Evolutionary conservation across 1,284 basidiomycete genomes (phyloP).

Genomic region (Apiotrichum porosum): DNA sequence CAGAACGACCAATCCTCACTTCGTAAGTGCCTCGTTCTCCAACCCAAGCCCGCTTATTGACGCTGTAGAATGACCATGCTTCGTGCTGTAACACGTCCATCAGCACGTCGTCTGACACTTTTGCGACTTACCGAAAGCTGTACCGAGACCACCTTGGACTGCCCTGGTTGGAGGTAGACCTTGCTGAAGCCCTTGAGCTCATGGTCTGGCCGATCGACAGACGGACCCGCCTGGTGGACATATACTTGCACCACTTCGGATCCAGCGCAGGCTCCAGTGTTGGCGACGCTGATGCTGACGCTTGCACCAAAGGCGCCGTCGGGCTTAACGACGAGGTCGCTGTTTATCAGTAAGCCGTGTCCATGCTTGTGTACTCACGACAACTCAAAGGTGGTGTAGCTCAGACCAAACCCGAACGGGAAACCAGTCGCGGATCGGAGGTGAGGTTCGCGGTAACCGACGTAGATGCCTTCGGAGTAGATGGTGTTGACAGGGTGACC

Average conservation of each 20-base stretch:
- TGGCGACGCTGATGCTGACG: constrained; percentile 29
- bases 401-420: constrained; percentile 54
- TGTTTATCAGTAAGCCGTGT: background rate
- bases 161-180: constrained; percentile 34
- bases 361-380: too few species aligned
- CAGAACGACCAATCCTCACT: constrained; percentile 21
- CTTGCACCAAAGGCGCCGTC: constrained; percentile 11
- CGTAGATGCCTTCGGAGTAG: constrained; percentile 17
- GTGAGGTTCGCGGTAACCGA: constrained; percentile 21
- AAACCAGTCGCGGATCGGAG: constrained; percentile 49
- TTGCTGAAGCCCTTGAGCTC: constrained; percentile 44
- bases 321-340: constrained; percentile 4
- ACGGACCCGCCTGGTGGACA: constrained; percentile 48
- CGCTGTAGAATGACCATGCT: constrained; percentile 17
- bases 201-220: constrained; percentile 17
- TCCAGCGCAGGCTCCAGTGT: constrained; percentile 29
- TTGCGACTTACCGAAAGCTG: constrained; percentile 8
- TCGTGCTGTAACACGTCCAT: constrained; percentile 20
- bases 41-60: constrained; percentile 16
- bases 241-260: constrained; percentile 51
- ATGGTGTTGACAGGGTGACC: background rate
- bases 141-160: constrained; percentile 29
- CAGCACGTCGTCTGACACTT: too few species aligned
- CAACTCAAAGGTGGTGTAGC: constrained; percentile 55
- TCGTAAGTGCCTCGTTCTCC: constrained; percentile 23